Evolutionary conservation across 306 rosid species (phyloP), one percentile per base, ranked within the genome.

Genomic region (Acmispon strigosus): DNA sequence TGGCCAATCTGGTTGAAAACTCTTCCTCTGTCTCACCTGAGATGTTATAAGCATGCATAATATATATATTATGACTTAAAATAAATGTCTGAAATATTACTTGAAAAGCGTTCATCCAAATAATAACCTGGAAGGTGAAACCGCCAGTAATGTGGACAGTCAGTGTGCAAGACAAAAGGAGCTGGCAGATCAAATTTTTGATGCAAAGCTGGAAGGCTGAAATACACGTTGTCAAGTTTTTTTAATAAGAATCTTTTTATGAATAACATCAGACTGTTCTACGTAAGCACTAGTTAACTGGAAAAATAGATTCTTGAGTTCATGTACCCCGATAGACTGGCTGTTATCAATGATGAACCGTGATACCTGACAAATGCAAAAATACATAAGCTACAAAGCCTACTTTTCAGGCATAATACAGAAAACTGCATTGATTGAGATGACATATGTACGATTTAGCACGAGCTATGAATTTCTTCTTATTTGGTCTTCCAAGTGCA

Each of bases 121-220:
- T 68, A 57, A 50, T n/a, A 61, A 94, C 97, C 99, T 71, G 97
- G 99, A 84, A 86, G 96, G 76, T 91, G 99, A 84, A 58, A 80
- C 53, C 97, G 96, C 99, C 99, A 94, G 72, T 89, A 94, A 74
- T 94, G 96, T 32, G 99, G 99, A 80, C 97, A 94, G 72, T 94
- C 99, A 10, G 96, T 94, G 81, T 94, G 97, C 69, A 87, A 77
- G 32, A 91, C 96, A 71, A 94, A 94, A 41, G 99, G 97, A 74
- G 84, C 96, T 22, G 99, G 99, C 72, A 89, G 81, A 84, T 94
- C 99, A 84, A 94, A 94, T 34, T 87, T 85, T 54, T 91, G 88
- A 86, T 94, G 99, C 84, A 94, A 63, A 61, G 96, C 96, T 1
- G 97, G 88, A 77, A 94, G 95, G 24, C 99, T 94, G 82, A 56